phyloP scores from a whole-genome alignment of 148 eudicot genomes.

The Chenopodium suecicum region DNA sequence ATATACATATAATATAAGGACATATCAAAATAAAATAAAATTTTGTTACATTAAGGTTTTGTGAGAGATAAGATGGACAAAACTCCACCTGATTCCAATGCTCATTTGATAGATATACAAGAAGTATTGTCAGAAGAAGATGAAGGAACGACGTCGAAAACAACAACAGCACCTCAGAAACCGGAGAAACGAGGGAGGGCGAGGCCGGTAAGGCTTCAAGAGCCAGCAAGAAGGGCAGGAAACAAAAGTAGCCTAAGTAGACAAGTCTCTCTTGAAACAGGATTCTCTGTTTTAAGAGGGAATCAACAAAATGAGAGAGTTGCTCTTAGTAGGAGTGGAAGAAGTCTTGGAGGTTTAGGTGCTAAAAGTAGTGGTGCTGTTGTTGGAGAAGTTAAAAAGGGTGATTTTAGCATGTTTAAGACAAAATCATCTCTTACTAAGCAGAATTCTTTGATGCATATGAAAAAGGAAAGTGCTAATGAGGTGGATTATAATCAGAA shows the following conservation, averaged over 20 bases:
- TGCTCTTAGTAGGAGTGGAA: conserved; percentile 68
- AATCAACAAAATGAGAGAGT: conserved; percentile 41
- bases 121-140: conserved; percentile 30
- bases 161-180: background rate
- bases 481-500: conserved; percentile 24
- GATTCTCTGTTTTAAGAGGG: conserved; percentile 66
- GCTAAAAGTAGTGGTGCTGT: conserved; percentile 25
- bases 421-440: conserved; percentile 68
- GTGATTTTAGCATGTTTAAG: conserved; percentile 69
- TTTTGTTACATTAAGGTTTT: background rate
- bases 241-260: conserved; percentile 51
- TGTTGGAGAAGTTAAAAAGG: conserved; percentile 41
- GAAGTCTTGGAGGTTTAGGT: conserved; percentile 74
- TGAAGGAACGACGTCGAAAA: conserved; percentile 19
- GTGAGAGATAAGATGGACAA: conserved; percentile 21
- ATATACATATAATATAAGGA: background rate
- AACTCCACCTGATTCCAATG: conserved; percentile 27
- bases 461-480: conserved; percentile 37
- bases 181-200: conserved; percentile 16
- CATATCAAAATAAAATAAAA: background rate
- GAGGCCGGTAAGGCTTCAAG: conserved; percentile 45
- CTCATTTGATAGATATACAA: conserved; percentile 62
- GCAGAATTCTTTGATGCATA: conserved; percentile 64
- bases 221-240: conserved; percentile 29
- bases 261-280: conserved; percentile 95